Evolutionary conservation across 768 basidiomycete species (phyloP), one percentile per base, ranked within the genome.

Genomic region (Lepiota brunneoincarnata): DNA sequence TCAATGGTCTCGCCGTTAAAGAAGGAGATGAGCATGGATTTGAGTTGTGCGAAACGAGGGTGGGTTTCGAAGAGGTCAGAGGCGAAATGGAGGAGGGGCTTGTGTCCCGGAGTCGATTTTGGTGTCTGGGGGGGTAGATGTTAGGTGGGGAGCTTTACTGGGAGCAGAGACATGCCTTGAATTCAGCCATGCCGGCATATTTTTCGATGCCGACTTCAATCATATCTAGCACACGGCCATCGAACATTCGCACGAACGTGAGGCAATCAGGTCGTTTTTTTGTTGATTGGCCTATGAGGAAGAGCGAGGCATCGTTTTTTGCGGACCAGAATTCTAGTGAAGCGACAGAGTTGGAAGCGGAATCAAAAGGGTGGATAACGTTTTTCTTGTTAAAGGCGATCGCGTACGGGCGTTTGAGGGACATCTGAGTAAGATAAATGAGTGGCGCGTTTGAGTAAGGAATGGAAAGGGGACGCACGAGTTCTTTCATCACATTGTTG

Each of bases 321-420:
- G 75, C 64, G 1, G 88, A 77, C 92, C 94, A 99, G 68, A 98
- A 98, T 60, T 91, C 92, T 28, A 99, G 76, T 1, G 93, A 92
- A 5, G 63, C 49, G 14, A 63, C 37, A 0, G 69, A 70, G 14
- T 61, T 61, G 2, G 69, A 66, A 1, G 62, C 50, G 54, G 90
- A 79, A 61, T 98, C 96, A 65, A 99, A 98, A 4, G 97, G 97
- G 37, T 88, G 86, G 10, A 98, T 81, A 21, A 72, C 67, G 67
- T 98, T 98, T 71, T 97, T 96, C 69, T 95, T 97, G 42, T 88
- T 90, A 73, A 98, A 99, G 11, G 92, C 82, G 57, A 98, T 89
- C 0, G 87, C 87, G 63, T 96, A 60, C 0, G 97, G 96, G 54
- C 90, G 87, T 70, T 98, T 98, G 57, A 98, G 80, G 2, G 91